Conservation (phyloP, 2,329 filamentous ascomycete species). For the Venturia aucupariae region DNA sequence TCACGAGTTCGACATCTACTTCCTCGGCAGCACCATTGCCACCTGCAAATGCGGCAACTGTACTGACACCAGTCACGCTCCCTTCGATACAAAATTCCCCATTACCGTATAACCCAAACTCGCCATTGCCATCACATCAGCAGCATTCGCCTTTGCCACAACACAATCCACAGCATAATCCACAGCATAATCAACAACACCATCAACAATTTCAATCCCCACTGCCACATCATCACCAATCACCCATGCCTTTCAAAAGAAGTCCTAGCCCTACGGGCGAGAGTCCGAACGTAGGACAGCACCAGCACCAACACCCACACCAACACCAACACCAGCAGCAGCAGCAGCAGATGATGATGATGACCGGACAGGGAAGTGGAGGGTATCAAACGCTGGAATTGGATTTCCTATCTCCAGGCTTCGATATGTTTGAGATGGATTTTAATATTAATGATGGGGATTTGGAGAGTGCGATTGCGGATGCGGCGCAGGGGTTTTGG, state of each 20-base stretch:
- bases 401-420: neutral
- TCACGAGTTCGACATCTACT: neutral
- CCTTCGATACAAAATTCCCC: neutral
- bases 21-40: neutral
- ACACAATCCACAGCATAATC: neutral
- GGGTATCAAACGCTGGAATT: neutral
- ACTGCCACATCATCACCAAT: neutral
- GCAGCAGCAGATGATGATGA: neutral
- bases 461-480: slow-evolving; percentile 12
- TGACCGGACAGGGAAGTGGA: no score
- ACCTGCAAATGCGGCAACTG: neutral
- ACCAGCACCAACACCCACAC: neutral
- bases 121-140: neutral
- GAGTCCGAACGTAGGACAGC: neutral
- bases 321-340: neutral
- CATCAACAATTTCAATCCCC: neutral
- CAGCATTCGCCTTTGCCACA: neutral
- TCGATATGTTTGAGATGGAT: slow-evolving; percentile 14
- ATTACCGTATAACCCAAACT: neutral
- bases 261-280: neutral
- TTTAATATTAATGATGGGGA: slow-evolving; percentile 13
- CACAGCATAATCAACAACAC: neutral
- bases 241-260: neutral
- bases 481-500: slow-evolving; percentile 15
- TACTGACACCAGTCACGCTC: neutral